These are phyloP conservation scores for Paxillus ammoniavirescens DNA, from an alignment of 768 basidiomycete species.

Conservation along the genomic window DNA sequence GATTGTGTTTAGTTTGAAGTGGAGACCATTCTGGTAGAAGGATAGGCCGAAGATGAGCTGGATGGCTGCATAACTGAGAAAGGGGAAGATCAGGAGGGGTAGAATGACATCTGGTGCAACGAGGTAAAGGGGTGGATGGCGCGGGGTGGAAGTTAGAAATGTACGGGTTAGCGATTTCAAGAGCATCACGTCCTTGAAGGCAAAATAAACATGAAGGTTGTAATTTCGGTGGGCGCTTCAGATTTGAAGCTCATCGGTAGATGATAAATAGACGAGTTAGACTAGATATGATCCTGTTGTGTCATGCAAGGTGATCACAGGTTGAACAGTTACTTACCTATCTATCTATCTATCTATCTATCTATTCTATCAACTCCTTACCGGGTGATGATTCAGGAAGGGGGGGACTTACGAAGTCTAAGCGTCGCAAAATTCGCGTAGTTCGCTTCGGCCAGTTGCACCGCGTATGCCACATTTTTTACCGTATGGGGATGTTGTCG, in stretches of 20 bases:
- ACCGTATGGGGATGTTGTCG: too few relatives aligned
- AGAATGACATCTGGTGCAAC: conserved; percentile 10
- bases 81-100: conserved; percentile 20
- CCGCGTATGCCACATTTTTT: too few relatives aligned
- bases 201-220: neutral
- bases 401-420: too few relatives aligned
- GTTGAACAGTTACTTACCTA: too few relatives aligned
- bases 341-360: too few relatives aligned
- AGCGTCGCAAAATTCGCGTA: too few relatives aligned
- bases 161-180: neutral
- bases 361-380: too few relatives aligned
- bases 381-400: too few relatives aligned
- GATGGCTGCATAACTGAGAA: conserved; percentile 9
- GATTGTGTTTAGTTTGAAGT: conserved; percentile 23
- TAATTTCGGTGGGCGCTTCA: neutral
- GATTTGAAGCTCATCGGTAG: neutral
- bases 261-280: too few relatives aligned
- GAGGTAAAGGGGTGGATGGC: neutral
- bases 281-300: too few relatives aligned
- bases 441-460: too few relatives aligned
- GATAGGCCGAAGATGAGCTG: conserved; percentile 13
- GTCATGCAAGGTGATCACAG: too few relatives aligned
- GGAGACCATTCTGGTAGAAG: conserved; percentile 11
- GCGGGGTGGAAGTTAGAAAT: neutral
- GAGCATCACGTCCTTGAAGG: neutral